phyloP scores from a whole-genome alignment of 768 basidiomycete genomes.

The Trametes gibbosa region DNA sequence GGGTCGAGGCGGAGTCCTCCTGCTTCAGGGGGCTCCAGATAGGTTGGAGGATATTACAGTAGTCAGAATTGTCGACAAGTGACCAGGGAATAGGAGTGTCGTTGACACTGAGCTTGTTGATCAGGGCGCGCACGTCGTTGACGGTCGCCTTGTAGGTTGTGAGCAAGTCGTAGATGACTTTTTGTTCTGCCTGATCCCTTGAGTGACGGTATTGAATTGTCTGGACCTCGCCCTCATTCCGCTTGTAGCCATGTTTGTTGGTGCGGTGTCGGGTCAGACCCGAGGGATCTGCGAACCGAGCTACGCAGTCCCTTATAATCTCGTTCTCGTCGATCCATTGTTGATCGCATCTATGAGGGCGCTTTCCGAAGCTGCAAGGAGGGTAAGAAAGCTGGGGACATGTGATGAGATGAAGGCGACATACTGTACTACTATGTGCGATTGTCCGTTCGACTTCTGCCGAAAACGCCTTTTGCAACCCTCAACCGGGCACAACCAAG shows the following conservation, averaged over 20 bases:
- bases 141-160: no score
- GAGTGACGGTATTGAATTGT: not conserved
- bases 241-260: not conserved
- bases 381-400: not conserved
- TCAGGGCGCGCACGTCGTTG: no score
- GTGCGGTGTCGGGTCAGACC: not conserved
- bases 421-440: constrained; percentile 8
- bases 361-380: not conserved
- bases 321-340: not conserved
- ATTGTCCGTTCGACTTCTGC: constrained; percentile 3
- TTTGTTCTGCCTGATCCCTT: not conserved
- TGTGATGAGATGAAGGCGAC: not conserved
- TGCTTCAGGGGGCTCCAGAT: no score
- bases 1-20: no score
- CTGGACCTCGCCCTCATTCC: not conserved
- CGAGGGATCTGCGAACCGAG: not conserved
- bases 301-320: not conserved
- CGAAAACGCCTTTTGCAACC: not conserved
- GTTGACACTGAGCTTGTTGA: not conserved
- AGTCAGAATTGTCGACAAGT: no score
- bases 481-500: not conserved
- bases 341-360: not conserved
- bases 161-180: not conserved
- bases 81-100: no score
- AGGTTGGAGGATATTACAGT: no score